Evolutionary conservation across 78 protist genomes (phyloP).

Genomic region (Dictyostelium firmibasis): DNA sequence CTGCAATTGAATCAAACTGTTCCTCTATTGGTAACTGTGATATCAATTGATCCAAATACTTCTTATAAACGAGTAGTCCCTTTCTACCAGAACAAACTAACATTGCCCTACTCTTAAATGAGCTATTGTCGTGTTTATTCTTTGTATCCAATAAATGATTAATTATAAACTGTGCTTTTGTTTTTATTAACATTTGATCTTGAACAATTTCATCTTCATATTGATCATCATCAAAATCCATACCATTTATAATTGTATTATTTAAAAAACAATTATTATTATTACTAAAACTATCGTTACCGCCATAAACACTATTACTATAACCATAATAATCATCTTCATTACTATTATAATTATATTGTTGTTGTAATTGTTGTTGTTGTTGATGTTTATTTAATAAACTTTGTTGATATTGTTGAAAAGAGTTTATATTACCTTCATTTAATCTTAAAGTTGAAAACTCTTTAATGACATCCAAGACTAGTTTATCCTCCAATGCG

Average conservation of each 20-base stretch:
- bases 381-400: not conserved
- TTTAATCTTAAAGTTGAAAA: not conserved
- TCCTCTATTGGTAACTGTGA: slow-evolving; percentile 9
- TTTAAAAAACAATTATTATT: not conserved
- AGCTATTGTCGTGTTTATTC: not conserved
- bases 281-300: not conserved
- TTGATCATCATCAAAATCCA: not conserved
- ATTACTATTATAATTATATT: not conserved
- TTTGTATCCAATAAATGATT: slow-evolving; percentile 25
- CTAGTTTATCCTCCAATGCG: slow-evolving; percentile 41
- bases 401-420: not conserved
- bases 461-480: slow-evolving; percentile 39
- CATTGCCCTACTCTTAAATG: slow-evolving; percentile 58
- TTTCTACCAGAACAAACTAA: slow-evolving; percentile 65
- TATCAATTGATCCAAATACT: slow-evolving; percentile 30
- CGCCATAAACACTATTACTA: not conserved
- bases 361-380: slow-evolving; percentile 6
- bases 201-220: slow-evolving; percentile 19
- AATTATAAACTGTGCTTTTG: slow-evolving; percentile 38
- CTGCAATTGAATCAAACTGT: slow-evolving; percentile 61
- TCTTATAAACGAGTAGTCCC: slow-evolving; percentile 33
- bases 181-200: slow-evolving; percentile 27
- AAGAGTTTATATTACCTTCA: not conserved
- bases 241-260: not conserved
- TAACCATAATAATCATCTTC: not conserved